Base-by-base conservation (phyloP, 108 stramenopile species). In the Stephanodiscus triporus region DNA sequence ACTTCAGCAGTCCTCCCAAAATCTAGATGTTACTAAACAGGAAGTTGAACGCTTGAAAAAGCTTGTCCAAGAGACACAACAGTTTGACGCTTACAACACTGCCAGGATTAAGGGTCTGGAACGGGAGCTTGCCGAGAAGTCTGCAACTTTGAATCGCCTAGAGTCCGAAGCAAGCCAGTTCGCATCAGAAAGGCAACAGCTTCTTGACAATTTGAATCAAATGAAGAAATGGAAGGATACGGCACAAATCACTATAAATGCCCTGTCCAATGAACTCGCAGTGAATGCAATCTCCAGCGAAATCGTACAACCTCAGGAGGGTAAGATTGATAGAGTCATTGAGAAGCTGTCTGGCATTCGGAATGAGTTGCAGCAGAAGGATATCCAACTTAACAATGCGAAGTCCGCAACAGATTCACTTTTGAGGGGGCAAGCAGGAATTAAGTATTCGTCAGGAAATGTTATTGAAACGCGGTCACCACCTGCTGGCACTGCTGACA, bases 21-120 rank as follows among this genome's bases (percentile, higher is more conserved):
- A 68, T 60, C 66, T 79, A 9, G 37, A 71, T 54, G 22, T 29
- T 30, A 34, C 58, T 8, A 54, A 66, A 40, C 56, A 58, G 49
- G 78, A 79, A 67, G 64, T 72, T 43, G 70, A 73, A 26, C 71
- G 72, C 26, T 68, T 80, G 53, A 73, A 43, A 38, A 50, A 49
- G 30, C 63, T 63, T 27, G 57, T 80, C 34, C 36, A 56, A 58
- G 29, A n/a, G 17, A 9, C 43, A 29, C 50, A 55, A 20, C 37
- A 73, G 20, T 54, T 66, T 22, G 62, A 68, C 63, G 36, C 27
- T 19, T 50, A 61, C 49, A 72, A 73, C 23, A 56, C 65, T 14
- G 55, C 36, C 36, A 55, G 40, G 48, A 55, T 68, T 20, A 55
- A 63, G 56, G 49, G 50, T 56, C 72, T 73, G 6, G 42, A 73